phyloP scores from a whole-genome alignment of 441 rosid species.

The Populus tomentosa region DNA sequence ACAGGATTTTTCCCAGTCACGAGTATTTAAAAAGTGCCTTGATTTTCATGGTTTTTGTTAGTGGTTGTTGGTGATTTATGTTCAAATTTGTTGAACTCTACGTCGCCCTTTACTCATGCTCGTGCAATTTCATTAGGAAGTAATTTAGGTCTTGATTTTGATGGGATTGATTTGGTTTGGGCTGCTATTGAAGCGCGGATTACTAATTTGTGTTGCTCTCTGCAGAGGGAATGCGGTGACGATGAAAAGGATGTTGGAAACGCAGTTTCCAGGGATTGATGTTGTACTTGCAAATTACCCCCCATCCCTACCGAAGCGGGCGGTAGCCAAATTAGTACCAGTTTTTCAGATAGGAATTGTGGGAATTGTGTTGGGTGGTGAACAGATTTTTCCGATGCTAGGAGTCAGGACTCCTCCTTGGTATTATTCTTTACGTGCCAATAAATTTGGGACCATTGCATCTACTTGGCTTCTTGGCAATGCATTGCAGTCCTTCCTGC shows the following conservation, averaged over 20 bases:
- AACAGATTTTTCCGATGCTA: conserved; percentile 64
- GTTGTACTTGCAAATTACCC: conserved; percentile 76
- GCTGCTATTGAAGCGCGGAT: background rate
- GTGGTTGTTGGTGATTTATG: background rate
- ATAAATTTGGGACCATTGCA: conserved; percentile 80
- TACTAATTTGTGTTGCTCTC: background rate
- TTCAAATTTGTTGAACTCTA: background rate
- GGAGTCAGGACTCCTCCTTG: conserved; percentile 60
- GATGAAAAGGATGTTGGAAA: conserved; percentile 78
- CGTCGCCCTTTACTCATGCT: background rate
- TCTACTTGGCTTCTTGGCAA: conserved; percentile 89
- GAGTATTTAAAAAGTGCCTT: too few species aligned
- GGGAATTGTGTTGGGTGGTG: conserved; percentile 68
- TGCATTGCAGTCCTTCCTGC: conserved; percentile 69
- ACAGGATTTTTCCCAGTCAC: background rate
- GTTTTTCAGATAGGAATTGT: conserved; percentile 65
- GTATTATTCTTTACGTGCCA: conserved; percentile 65
- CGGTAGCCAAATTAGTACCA: conserved; percentile 53
- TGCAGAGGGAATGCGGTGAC: conserved; percentile 65
- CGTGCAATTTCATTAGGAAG: background rate
- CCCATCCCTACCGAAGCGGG: conserved; percentile 59
- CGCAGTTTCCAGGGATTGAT: conserved; percentile 65
- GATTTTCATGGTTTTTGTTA: background rate
- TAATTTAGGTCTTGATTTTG: background rate
- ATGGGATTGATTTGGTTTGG: background rate